These are phyloP conservation scores for Yamadazyma songkhlaensis DNA, from an alignment of 1,139 yeast species.

Conservation along the genomic window DNA sequence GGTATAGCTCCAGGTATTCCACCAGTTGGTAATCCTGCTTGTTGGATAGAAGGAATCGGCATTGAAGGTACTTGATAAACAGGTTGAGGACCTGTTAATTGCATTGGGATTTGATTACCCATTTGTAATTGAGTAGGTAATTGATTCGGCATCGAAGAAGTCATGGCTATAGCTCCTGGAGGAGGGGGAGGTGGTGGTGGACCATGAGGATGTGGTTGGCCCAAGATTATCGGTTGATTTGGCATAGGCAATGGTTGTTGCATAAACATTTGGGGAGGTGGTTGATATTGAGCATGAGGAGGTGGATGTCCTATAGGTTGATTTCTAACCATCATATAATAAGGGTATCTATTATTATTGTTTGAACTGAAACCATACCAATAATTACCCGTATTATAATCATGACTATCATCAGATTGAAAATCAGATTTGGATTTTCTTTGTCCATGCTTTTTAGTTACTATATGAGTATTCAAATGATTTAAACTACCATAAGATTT, in stretches of 20 bases:
- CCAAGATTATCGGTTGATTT: background rate
- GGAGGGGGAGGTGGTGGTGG: background rate
- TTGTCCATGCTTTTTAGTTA: slow-evolving; percentile 69
- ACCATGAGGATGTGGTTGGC: background rate
- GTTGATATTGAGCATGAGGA: background rate
- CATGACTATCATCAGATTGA: slow-evolving; percentile 21
- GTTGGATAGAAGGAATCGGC: too few species aligned
- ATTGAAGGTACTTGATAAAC: too few species aligned
- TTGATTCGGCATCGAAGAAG: too few species aligned
- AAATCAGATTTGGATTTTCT: slow-evolving; percentile 71
- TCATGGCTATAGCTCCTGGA: background rate
- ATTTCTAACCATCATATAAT: slow-evolving; percentile 8
- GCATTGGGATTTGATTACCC: too few species aligned
- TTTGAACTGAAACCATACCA: slow-evolving; percentile 21
- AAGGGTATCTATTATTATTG: slow-evolving; percentile 9
- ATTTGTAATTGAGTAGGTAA: too few species aligned
- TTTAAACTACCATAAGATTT: slow-evolving; percentile 77
- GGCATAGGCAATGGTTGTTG: background rate
- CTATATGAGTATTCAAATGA: slow-evolving; percentile 74
- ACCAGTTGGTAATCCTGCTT: too few species aligned
- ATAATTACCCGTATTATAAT: slow-evolving; percentile 23
- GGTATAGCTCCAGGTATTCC: too few species aligned
- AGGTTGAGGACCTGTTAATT: too few species aligned
- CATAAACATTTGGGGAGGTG: background rate
- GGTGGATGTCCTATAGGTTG: slow-evolving; percentile 3